These are phyloP conservation scores for Neoascochyta sp. DNA, from an alignment of 2,329 filamentous ascomycete genomes.

Conservation along the genomic window DNA sequence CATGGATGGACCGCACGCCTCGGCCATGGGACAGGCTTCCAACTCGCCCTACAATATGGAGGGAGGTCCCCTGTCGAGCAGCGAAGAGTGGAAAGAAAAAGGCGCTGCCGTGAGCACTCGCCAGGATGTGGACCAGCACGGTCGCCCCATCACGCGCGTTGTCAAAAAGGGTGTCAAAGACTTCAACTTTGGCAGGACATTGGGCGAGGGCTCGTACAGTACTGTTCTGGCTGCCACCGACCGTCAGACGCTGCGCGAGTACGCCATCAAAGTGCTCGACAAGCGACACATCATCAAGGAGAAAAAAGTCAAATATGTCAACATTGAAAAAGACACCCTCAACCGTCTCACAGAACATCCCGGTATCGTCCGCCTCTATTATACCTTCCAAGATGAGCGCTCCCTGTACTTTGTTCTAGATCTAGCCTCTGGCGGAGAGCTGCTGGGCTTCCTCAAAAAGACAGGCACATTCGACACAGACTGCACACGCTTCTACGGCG, in stretches of 20 bases:
- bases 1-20: constrained; percentile 41
- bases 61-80: constrained; percentile 59
- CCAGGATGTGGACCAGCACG: constrained; percentile 80
- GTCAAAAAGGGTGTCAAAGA: constrained; percentile 97
- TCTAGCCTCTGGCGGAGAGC: constrained; percentile 84
- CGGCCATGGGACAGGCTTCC: constrained; percentile 23
- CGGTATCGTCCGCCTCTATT: constrained; percentile 93
- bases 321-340: constrained; percentile 97
- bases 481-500: constrained; percentile 89
- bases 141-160: constrained; percentile 73
- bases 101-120: constrained; percentile 83
- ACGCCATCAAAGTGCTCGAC: constrained; percentile 96
- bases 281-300: constrained; percentile 99
- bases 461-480: constrained; percentile 93
- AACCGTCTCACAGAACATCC: constrained; percentile 96
- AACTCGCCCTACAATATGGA: constrained; percentile 52
- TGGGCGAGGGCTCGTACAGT: constrained; percentile 97
- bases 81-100: constrained; percentile 92
- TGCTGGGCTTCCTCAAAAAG: constrained; percentile 89
- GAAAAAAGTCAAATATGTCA: constrained; percentile 99
- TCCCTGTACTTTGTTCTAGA: constrained; percentile 97
- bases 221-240: constrained; percentile 92
- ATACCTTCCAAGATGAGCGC: constrained; percentile 95
- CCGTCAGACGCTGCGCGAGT: constrained; percentile 89
- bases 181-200: constrained; percentile 84